phyloP scores from a whole-genome alignment of 176 grass and related monocot genomes.

The Ananas comosus region DNA sequence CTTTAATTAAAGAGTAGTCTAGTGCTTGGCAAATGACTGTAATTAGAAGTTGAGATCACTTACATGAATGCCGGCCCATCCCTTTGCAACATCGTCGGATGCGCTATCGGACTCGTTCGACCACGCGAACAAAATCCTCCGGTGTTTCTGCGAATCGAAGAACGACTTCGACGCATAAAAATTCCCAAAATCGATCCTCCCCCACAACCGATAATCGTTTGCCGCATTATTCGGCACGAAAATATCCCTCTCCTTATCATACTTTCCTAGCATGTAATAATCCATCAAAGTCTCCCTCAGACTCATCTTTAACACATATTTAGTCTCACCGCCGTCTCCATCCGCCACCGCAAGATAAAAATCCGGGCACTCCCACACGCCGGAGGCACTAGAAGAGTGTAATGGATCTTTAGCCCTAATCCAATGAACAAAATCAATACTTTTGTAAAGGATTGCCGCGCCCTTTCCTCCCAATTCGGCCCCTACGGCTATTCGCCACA shows the following conservation, averaged over 20 bases:
- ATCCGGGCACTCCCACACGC: conserved; percentile 75
- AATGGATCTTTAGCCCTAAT: conserved; percentile 38
- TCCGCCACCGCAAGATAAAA: conserved; percentile 38
- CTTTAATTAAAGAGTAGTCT: too few species aligned
- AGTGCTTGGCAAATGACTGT: not conserved
- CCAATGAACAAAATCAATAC: conserved; percentile 56
- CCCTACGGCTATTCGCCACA: conserved; percentile 63
- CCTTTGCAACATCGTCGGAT: conserved; percentile 47
- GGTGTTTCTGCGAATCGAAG: conserved; percentile 44
- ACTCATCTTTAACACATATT: conserved; percentile 79
- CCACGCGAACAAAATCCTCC: conserved; percentile 77
- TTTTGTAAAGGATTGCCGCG: conserved; percentile 53
- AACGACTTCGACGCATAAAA: conserved; percentile 90
- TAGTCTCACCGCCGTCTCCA: conserved; percentile 33
- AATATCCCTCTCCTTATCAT: conserved; percentile 42
- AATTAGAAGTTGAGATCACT: conserved; percentile 1
- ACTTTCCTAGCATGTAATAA: conserved; percentile 63
- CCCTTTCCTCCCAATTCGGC: conserved; percentile 38
- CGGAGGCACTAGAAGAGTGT: conserved; percentile 39
- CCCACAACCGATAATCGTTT: conserved; percentile 49
- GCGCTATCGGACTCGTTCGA: conserved; percentile 60
- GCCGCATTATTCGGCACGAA: conserved; percentile 50
- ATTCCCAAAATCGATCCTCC: conserved; percentile 65
- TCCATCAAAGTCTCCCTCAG: conserved; percentile 30
- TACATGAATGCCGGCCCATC: conserved; percentile 85